phyloP scores from a whole-genome alignment of 345 rosid species.

The Raphanus raphanistrum region DNA sequence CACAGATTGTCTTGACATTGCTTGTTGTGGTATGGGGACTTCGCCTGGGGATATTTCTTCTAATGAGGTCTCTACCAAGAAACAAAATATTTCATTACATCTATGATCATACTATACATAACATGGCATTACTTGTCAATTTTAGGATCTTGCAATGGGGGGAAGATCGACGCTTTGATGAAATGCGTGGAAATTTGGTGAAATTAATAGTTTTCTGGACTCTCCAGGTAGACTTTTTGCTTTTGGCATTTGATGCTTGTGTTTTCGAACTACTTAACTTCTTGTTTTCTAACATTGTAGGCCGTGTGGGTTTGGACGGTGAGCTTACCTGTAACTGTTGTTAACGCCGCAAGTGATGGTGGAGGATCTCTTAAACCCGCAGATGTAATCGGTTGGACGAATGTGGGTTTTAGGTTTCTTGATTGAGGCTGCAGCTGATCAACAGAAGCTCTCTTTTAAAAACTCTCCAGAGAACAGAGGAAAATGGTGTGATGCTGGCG shows the following conservation, averaged over 20 bases:
- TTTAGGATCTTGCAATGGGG: constrained; percentile 90
- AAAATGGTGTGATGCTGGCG: constrained; percentile 81
- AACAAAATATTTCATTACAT: not conserved
- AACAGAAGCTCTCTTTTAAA: constrained; percentile 78
- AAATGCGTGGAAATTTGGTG: constrained; percentile 67
- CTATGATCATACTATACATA: not conserved
- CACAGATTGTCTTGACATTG: constrained; percentile 67
- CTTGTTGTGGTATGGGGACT: constrained; percentile 83
- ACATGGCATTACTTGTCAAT: not conserved
- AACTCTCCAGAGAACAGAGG: constrained; percentile 82
- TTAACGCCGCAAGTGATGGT: constrained; percentile 63
- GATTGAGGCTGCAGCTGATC: constrained; percentile 80
- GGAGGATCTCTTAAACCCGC: constrained; percentile 54
- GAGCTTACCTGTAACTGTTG: constrained; percentile 83
- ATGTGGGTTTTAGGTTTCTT: constrained; percentile 69
- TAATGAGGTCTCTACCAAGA: constrained; percentile 61
- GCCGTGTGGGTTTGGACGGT: constrained; percentile 98
- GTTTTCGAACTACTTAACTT: not conserved
- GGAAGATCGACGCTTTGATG: constrained; percentile 88
- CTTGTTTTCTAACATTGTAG: constrained; percentile 38
- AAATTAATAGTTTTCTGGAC: constrained; percentile 77
- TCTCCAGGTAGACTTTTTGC: constrained; percentile 56
- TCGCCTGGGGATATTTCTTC: constrained; percentile 71
- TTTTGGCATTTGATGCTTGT: not conserved
- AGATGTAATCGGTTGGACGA: constrained; percentile 82